These are phyloP conservation scores for Sporobolomyces roseus DNA, from an alignment of 768 basidiomycete genomes.

Conservation along the genomic window DNA sequence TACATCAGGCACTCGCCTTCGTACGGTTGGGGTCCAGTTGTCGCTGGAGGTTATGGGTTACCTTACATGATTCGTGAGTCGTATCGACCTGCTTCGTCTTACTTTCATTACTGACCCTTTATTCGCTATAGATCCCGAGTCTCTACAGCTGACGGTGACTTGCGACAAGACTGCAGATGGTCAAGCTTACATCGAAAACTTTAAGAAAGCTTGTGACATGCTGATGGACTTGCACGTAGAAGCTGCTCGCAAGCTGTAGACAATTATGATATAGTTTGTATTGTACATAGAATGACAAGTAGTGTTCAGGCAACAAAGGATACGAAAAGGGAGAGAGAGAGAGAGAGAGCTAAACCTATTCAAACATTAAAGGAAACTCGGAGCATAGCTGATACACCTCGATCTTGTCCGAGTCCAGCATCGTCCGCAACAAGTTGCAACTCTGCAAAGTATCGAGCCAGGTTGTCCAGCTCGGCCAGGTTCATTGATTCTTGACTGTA, in stretches of 20 bases:
- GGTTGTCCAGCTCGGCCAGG: too few species aligned
- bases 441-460: too few species aligned
- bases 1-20: conserved; percentile 43
- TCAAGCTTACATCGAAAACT: conserved; percentile 28
- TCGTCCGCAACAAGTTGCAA: too few species aligned
- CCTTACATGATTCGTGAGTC: conserved; percentile 66
- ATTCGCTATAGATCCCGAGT: conserved; percentile 37
- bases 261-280: not conserved
- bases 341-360: too few species aligned
- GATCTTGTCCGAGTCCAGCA: too few species aligned
- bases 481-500: not conserved
- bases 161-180: conserved; percentile 26
- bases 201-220: conserved; percentile 41
- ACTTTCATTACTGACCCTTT: not conserved
- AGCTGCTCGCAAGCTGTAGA: conserved; percentile 35
- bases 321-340: too few species aligned
- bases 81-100: not conserved
- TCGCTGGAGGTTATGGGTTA: conserved; percentile 84
- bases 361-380: too few species aligned
- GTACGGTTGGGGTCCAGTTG: conserved; percentile 45
- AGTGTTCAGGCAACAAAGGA: not conserved
- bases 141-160: conserved; percentile 42
- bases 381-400: too few species aligned
- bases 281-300: not conserved
- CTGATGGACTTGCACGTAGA: conserved; percentile 42